These are phyloP conservation scores for Shiraia sp. DNA, from an alignment of 2,329 filamentous ascomycete species.

Conservation along the genomic window DNA sequence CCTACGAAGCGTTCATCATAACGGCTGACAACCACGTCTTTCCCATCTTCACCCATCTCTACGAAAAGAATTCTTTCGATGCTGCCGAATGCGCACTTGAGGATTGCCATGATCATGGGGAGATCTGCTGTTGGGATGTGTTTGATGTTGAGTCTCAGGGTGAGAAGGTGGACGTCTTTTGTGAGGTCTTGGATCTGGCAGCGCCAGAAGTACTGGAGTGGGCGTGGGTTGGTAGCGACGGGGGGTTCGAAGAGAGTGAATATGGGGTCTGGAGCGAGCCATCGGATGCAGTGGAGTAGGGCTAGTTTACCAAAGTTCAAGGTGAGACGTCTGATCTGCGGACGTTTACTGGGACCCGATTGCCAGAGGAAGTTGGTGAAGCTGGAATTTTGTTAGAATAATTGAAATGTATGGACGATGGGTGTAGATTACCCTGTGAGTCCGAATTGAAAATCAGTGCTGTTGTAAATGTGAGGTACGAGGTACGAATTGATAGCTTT, in stretches of 20 bases:
- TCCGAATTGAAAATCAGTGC: slow-evolving; percentile 33
- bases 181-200: slow-evolving; percentile 35
- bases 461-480: slow-evolving; percentile 26
- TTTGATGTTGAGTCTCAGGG: slow-evolving; percentile 27
- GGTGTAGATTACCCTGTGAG: slow-evolving; percentile 11
- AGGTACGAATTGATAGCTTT: slow-evolving; percentile 21
- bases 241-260: slow-evolving; percentile 33
- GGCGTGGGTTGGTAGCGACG: slow-evolving; percentile 17
- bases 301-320: slow-evolving; percentile 26
- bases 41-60: slow-evolving; percentile 5
- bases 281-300: slow-evolving; percentile 34
- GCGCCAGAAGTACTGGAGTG: slow-evolving; percentile 35
- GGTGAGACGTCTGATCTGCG: slow-evolving; percentile 22
- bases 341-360: slow-evolving; percentile 25
- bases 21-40: background rate
- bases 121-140: slow-evolving; percentile 21
- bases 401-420: background rate
- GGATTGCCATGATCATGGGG: slow-evolving; percentile 26
- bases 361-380: slow-evolving; percentile 27
- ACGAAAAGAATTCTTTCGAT: slow-evolving; percentile 18
- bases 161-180: slow-evolving; percentile 25
- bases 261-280: slow-evolving; percentile 33
- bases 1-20: slow-evolving; percentile 7
- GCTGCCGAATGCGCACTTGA: slow-evolving; percentile 22
- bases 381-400: background rate